Conservation (phyloP, 164 flowering plant genomes). For the Kalanchoe fedtschenkoi region DNA sequence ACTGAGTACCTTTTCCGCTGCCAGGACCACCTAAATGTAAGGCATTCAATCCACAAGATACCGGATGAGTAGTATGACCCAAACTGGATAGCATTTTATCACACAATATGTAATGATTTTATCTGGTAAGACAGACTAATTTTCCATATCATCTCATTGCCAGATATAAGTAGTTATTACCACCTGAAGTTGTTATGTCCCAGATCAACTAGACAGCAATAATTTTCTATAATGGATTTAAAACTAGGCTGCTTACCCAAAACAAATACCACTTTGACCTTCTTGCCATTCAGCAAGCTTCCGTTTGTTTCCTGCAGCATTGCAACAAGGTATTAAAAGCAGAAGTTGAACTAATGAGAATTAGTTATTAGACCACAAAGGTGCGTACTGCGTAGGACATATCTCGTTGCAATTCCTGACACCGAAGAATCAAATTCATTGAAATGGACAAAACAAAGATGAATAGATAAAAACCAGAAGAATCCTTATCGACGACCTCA, state of each 20-base stretch:
- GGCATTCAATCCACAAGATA: neutral
- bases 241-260: conserved; percentile 35
- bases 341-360: neutral
- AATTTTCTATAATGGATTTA: neutral
- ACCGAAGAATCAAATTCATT: too few relatives aligned
- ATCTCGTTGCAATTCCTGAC: too few relatives aligned
- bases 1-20: conserved; percentile 95
- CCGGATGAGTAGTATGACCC: neutral
- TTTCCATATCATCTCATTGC: neutral
- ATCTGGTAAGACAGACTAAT: neutral
- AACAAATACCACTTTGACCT: conserved; percentile 63
- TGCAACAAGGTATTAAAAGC: neutral
- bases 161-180: neutral
- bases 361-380: neutral
- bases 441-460: too few relatives aligned
- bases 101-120: neutral
- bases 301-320: conserved; percentile 32
- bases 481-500: conserved; percentile 29
- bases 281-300: conserved; percentile 32
- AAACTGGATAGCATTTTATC: neutral
- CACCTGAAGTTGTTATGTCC: neutral
- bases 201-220: neutral
- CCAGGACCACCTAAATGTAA: conserved; percentile 72
- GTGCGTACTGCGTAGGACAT: too few relatives aligned
- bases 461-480: neutral